Conservation (phyloP, 2,329 filamentous ascomycete species). For the Fusarium clavum region DNA sequence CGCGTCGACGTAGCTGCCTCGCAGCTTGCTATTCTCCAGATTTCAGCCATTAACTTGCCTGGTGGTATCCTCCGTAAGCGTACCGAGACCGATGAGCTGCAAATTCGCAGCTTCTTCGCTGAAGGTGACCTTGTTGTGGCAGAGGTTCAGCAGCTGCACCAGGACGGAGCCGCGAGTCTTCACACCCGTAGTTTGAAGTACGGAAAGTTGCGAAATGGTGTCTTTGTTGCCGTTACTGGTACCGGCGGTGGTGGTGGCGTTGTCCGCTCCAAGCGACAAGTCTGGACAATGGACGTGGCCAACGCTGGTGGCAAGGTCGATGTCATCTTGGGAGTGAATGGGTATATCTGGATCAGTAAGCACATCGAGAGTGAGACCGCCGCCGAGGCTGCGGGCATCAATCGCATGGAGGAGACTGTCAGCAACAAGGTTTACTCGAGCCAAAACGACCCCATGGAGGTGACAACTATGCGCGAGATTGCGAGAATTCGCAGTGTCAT, state of each 20-base stretch:
- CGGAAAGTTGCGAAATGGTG: slow-evolving; percentile 92
- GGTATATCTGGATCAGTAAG: slow-evolving; percentile 95
- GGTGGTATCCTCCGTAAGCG: slow-evolving; percentile 91
- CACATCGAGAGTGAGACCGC: slow-evolving; percentile 73
- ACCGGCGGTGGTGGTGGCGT: slow-evolving; percentile 89
- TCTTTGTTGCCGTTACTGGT: slow-evolving; percentile 85
- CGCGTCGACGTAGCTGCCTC: slow-evolving; percentile 93
- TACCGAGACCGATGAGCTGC: slow-evolving; percentile 95
- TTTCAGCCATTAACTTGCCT: slow-evolving; percentile 92
- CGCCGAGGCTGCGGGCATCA: slow-evolving; percentile 70
- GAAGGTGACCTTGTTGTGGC: slow-evolving; percentile 95
- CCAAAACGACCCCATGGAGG: slow-evolving; percentile 87
- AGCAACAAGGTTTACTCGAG: slow-evolving; percentile 91
- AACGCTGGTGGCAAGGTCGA: slow-evolving; percentile 76
- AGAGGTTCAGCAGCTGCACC: slow-evolving; percentile 90
- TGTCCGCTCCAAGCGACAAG: slow-evolving; percentile 84
- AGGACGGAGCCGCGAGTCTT: slow-evolving; percentile 85
- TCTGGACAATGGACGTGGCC: slow-evolving; percentile 79
- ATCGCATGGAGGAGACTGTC: slow-evolving; percentile 87
- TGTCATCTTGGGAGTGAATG: slow-evolving; percentile 92
- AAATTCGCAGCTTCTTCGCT: slow-evolving; percentile 96
- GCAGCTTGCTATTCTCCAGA: slow-evolving; percentile 84
- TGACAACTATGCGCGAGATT: slow-evolving; percentile 87
- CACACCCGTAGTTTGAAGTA: slow-evolving; percentile 94
- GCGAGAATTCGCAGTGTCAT: slow-evolving; percentile 85